Base-by-base conservation (phyloP, 73 alveolate species). In the Vitrella brassicaformis region DNA sequence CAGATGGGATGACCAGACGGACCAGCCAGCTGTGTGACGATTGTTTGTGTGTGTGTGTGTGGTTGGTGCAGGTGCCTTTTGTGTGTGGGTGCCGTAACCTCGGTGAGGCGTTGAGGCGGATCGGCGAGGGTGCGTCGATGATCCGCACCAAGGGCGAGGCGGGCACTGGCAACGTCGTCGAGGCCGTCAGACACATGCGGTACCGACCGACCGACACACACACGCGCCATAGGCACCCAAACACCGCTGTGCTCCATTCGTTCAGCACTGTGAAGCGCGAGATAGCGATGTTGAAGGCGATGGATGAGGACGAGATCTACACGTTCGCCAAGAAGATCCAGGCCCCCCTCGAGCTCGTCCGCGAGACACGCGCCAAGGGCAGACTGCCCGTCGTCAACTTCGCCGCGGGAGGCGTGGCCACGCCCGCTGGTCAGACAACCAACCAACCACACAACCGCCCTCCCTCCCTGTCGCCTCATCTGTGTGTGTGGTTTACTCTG, bases 81-180 rank as follows among this genome's bases (percentile, higher is more conserved):
- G 84, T 76, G 64, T 76, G 84, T 70, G 84, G 84, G 66, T 76
- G 84, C 84, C 84, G 84, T 31, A 76, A 76, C 84, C 84, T 76
- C 30, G 84, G 84, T 9, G 84, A 76, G 68, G 84, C 84, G 28
- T 25, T 76, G 78, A 76, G 84, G 18, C 76, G 84, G 19, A 56
- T 67, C 47, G 84, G 72, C 25, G 84, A 76, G 84, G 84, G 84
- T 30, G 84, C 84, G 46, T 31, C 71, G 71, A 76, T 76, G 84
- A 76, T 76, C 84, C 76, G 84, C 71, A 76, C 84, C 67, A 76
- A 76, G 71, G 84, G 84, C 31, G 46, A 31, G 67, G 73, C 78
- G 30, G 78, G 84, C 19, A 78, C 84, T 31, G 84, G 84, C 27
- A 75, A 78, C 32, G 78, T 78, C 66, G 77, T 78, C 47, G 84